A percentile compares a stretch with the other conserved stretches of the same genome.
Conservation (phyloP, 1,139 yeast species). For the Kluyveromyces sp. region DNA sequence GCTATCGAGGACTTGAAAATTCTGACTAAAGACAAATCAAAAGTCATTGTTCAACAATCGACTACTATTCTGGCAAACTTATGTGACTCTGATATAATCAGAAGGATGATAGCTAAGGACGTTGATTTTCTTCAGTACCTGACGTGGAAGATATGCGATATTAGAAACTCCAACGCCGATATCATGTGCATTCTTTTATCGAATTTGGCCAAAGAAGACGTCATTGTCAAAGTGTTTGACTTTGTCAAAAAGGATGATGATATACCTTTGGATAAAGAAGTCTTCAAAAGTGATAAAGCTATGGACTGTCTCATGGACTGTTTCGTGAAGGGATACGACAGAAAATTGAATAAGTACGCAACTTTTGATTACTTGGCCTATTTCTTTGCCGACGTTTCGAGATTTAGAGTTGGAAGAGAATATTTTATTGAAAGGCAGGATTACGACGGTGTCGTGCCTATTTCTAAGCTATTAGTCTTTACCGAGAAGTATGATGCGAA, state of each 20-base stretch:
- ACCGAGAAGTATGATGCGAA: conserved; percentile 74
- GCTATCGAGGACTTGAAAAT: conserved; percentile 70
- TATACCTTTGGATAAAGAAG: conserved; percentile 28
- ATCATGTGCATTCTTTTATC: conserved; percentile 78
- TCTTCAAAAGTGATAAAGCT: conserved; percentile 52
- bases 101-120: conserved; percentile 62
- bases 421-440: conserved; percentile 66
- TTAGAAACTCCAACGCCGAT: conserved; percentile 64
- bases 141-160: conserved; percentile 46
- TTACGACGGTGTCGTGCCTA: conserved; percentile 74
- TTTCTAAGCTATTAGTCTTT: conserved; percentile 73
- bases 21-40: conserved; percentile 45
- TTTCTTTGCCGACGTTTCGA: conserved; percentile 84
- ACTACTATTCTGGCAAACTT: conserved; percentile 76
- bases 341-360: conserved; percentile 64
- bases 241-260: conserved; percentile 30
- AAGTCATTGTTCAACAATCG: conserved; percentile 56
- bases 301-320: conserved; percentile 84
- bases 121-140: conserved; percentile 49
- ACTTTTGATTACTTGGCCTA: conserved; percentile 77
- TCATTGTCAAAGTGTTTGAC: conserved; percentile 50
- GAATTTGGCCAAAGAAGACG: conserved; percentile 74
- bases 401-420: conserved; percentile 63
- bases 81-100: conserved; percentile 56
- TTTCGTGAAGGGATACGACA: conserved; percentile 78